phyloP scores from a whole-genome alignment of 306 rosid species.

The Canavalia ensiformis region DNA sequence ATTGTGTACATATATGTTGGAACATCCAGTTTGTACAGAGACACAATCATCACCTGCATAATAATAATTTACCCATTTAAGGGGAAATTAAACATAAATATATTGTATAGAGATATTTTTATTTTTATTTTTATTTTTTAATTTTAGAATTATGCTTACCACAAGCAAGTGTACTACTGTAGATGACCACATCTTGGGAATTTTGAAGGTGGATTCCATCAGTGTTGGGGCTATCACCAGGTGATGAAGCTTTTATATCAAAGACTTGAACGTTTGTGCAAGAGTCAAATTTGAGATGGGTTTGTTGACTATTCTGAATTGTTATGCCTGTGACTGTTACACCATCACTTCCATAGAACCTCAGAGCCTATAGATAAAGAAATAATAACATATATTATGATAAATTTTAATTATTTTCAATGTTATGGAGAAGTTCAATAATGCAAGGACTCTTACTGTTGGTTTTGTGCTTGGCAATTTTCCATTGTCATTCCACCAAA shows the following conservation, averaged over 20 bases:
- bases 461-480: slow-evolving; percentile 68
- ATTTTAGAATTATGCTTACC: slow-evolving; percentile 54
- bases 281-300: slow-evolving; percentile 74
- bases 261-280: slow-evolving; percentile 70
- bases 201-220: slow-evolving; percentile 88
- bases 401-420: neutral
- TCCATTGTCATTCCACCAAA: slow-evolving; percentile 69
- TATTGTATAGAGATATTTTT: too few species aligned
- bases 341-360: slow-evolving; percentile 75
- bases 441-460: slow-evolving; percentile 54
- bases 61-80: neutral
- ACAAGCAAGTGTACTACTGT: slow-evolving; percentile 65
- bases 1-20: slow-evolving; percentile 67
- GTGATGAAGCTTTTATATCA: slow-evolving; percentile 61
- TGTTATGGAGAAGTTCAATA: neutral
- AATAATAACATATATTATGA: neutral
- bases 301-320: slow-evolving; percentile 75
- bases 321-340: slow-evolving; percentile 75
- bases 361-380: slow-evolving; percentile 62
- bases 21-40: slow-evolving; percentile 82
- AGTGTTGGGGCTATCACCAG: slow-evolving; percentile 80
- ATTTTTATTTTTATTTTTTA: too few species aligned
- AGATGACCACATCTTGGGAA: slow-evolving; percentile 63
- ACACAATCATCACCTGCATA: slow-evolving; percentile 80
- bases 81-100: neutral